Base-by-base conservation (phyloP, 495 filamentous ascomycete species). In the Geoglossum glabrum region DNA sequence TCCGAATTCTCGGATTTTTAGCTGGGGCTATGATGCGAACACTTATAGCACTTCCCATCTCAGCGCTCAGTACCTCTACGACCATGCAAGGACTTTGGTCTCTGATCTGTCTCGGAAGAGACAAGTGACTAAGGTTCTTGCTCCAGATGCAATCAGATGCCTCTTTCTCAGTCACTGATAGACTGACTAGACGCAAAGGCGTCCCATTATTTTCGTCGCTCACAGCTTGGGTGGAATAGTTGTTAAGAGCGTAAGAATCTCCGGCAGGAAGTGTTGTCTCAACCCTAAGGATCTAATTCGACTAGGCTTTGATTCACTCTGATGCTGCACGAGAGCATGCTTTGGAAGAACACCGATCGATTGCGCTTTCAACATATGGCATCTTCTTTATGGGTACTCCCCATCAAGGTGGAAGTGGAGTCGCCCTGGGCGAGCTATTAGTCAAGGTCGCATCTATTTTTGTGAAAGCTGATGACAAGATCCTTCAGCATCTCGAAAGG, bases 351-450 rank as follows among this genome's bases (percentile, higher is more conserved):
- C 73, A 84, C 5, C 78, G 86, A 26, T 86, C 85, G 3, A 80
- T 94, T 27, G 87, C 79, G 60, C 81, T 89, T 10, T 88, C 85
- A 2, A 90, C 86, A 0, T 94, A 85, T 59, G 87, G 84, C n/a
- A 80, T 92, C 27, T 73, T 94, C 26, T 94, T 92, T 64, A 73
- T 94, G 31, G 87, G 87, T 17, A 94, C 87, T 17, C 87, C 87
- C 11, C 87, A 94, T 64, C 82, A 79, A 45, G 87, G 87, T 0
- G 79, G 85, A 2, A 81, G 85, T 60, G 65, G 84, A 13, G 87
- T 87, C 6, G 78, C 78, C 67, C 90, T 84, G 85, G 87, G 83
- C 1, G 59, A 61, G 52, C 55, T 65, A 26, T 61, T 71, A 1
- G 57, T 66, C n/a, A 65, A 67, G 59, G 57, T 68, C 0, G 69